Conservation (phyloP, 129 eudicot genomes). For the Apium graveolens region DNA sequence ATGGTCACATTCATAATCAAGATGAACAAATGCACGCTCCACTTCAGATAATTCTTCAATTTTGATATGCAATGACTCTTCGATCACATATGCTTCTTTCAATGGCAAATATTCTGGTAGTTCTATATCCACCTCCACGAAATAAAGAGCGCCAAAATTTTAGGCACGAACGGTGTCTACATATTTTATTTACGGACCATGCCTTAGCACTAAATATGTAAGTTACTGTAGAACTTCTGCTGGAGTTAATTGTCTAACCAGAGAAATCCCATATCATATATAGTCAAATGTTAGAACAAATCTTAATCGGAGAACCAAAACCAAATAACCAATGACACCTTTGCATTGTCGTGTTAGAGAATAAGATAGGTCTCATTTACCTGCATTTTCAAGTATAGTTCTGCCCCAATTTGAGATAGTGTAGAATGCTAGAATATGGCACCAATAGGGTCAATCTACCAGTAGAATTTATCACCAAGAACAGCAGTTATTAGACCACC, state of each 20-base stretch:
- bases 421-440: constrained; percentile 63
- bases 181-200: constrained; percentile 49
- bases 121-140: constrained; percentile 80
- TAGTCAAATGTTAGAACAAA: background rate
- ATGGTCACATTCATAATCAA: constrained; percentile 74
- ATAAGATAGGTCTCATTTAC: constrained; percentile 9
- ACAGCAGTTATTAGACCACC: constrained; percentile 65
- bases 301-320: background rate
- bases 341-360: background rate
- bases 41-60: constrained; percentile 73
- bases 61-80: constrained; percentile 60
- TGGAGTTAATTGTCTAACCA: constrained; percentile 62
- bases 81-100: constrained; percentile 64
- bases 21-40: constrained; percentile 72
- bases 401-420: constrained; percentile 66
- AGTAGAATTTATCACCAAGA: constrained; percentile 56
- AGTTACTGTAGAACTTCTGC: constrained; percentile 69
- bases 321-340: background rate
- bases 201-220: constrained; percentile 57
- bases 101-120: constrained; percentile 62
- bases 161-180: constrained; percentile 74
- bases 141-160: constrained; percentile 70
- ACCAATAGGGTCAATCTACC: constrained; percentile 83
- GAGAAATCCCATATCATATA: constrained; percentile 34
- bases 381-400: constrained; percentile 74